Base-by-base conservation (phyloP, 2,329 filamentous ascomycete genomes). In the Didymella arachidicola region DNA sequence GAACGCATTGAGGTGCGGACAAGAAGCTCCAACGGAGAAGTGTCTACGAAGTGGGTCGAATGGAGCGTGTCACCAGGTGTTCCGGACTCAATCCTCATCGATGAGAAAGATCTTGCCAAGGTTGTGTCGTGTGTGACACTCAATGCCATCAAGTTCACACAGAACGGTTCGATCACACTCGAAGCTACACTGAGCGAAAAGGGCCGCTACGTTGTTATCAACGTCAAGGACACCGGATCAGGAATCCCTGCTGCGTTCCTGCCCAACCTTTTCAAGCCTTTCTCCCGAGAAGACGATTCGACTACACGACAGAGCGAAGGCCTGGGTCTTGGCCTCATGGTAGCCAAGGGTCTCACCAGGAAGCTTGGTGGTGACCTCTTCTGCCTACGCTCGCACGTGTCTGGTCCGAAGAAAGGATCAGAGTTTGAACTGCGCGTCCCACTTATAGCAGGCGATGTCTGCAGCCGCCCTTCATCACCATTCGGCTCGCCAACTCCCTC, bases 111-210 rank as follows among this genome's bases (percentile, higher is more conserved):
- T 60, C 75, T 89, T 34, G 82, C 83, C 43, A 89, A 89, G 68
- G 77, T 88, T 66, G 82, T 89, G 2, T 88, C 86, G 3, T 87
- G 86, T 62, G 82, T 89, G 2, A 83, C 87, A 41, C 68, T 87
- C 29, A 91, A 91, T 70, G 88, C 88, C 3, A 81, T 90, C 67
- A 91, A 91, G 71, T 91, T 91, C 68, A 90, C 88, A 0, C 86
- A 89, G 56, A 80, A 82, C 53, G 88, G 89, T 7, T 79, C 77
- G 12, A 88, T 91, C 54, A 82, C 77, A 2, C 77, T 91, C 12
- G 75, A 75, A 45, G 85, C 83, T 4, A 81, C 79, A 6, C 78
- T 87, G 41, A 84, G 82, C 52, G 73, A 76, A 32, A 83, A 79
- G 52, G 70, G 75, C 4, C 81, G 83, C 32, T 84, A 85, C 68